Percentiles rank a stretch among this genome's conserved stretches.
These are phyloP conservation scores for Trametes gibbosa DNA, from an alignment of 768 basidiomycete species.

Conservation along the genomic window DNA sequence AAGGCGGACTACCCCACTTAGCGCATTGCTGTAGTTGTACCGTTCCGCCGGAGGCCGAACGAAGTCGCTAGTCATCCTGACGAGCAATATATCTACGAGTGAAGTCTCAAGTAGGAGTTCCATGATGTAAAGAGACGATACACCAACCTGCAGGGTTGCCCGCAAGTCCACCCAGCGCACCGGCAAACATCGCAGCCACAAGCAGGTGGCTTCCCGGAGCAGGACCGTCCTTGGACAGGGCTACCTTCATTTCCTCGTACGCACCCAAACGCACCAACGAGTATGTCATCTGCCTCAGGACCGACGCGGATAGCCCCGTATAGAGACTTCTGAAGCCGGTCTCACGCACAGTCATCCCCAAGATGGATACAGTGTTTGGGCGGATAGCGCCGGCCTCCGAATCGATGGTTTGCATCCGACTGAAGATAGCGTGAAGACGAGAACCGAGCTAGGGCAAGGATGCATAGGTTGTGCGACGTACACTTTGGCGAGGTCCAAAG, in stretches of 20 bases:
- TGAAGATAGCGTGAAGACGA: constrained; percentile 24
- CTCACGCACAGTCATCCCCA: constrained; percentile 61
- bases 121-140: neutral
- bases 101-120: neutral
- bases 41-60: constrained; percentile 69
- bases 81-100: constrained; percentile 61
- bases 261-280: constrained; percentile 80
- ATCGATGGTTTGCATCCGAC: constrained; percentile 78
- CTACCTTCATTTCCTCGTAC: constrained; percentile 74
- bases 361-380: constrained; percentile 63
- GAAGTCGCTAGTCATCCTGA: constrained; percentile 88
- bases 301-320: constrained; percentile 77
- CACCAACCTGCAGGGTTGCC: constrained; percentile 77
- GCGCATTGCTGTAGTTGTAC: constrained; percentile 78
- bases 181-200: constrained; percentile 66
- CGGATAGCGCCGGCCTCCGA: constrained; percentile 44
- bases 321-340: constrained; percentile 76
- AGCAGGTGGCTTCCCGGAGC: constrained; percentile 58
- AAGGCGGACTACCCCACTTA: constrained; percentile 66
- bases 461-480: constrained; percentile 32
- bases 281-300: constrained; percentile 90
- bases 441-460: neutral
- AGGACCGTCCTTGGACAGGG: constrained; percentile 47
- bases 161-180: constrained; percentile 77
- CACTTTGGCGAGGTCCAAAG: constrained; percentile 86